Conservation (phyloP, 768 basidiomycete species). For the Tylopilus plumbeoviolaceoides region DNA sequence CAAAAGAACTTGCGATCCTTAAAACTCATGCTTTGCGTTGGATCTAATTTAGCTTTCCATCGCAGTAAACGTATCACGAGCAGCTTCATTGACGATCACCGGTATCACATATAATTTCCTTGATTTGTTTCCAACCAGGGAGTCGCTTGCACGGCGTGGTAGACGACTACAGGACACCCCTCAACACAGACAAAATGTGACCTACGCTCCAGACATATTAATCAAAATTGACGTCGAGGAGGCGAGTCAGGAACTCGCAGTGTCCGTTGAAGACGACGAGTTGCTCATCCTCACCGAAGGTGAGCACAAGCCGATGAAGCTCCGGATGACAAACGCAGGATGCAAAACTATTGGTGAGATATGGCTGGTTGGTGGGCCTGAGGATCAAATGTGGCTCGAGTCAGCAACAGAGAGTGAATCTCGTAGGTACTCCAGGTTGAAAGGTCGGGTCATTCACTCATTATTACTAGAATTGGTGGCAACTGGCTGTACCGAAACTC, state of each 20-base stretch:
- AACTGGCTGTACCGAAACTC: slow-evolving; percentile 32
- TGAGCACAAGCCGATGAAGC: slow-evolving; percentile 50
- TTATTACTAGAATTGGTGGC: slow-evolving; percentile 9
- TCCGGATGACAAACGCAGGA: slow-evolving; percentile 70
- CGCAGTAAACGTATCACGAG: slow-evolving; percentile 48
- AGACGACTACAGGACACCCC: slow-evolving; percentile 72
- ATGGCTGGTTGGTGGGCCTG: slow-evolving; percentile 61
- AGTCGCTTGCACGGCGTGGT: slow-evolving; percentile 68
- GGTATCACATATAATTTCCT: slow-evolving; percentile 68
- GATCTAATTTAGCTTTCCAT: slow-evolving; percentile 51
- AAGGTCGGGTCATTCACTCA: slow-evolving; percentile 3
- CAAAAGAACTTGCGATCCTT: not conserved
- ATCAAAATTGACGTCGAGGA: slow-evolving; percentile 61
- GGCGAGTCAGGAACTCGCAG: slow-evolving; percentile 59
- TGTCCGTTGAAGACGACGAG: slow-evolving; percentile 52
- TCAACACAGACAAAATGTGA: slow-evolving; percentile 59
- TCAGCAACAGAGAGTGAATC: slow-evolving; percentile 18
- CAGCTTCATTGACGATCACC: slow-evolving; percentile 53
- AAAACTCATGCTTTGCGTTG: not conserved
- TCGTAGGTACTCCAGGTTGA: slow-evolving; percentile 12
- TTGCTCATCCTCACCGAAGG: slow-evolving; percentile 59
- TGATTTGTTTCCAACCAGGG: slow-evolving; percentile 61
- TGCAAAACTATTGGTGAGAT: slow-evolving; percentile 55
- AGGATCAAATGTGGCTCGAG: slow-evolving; percentile 60
- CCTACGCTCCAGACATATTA: slow-evolving; percentile 66